Base-by-base conservation (phyloP, 2,329 filamentous ascomycete species). In the Pleochaeta shiraiana region DNA sequence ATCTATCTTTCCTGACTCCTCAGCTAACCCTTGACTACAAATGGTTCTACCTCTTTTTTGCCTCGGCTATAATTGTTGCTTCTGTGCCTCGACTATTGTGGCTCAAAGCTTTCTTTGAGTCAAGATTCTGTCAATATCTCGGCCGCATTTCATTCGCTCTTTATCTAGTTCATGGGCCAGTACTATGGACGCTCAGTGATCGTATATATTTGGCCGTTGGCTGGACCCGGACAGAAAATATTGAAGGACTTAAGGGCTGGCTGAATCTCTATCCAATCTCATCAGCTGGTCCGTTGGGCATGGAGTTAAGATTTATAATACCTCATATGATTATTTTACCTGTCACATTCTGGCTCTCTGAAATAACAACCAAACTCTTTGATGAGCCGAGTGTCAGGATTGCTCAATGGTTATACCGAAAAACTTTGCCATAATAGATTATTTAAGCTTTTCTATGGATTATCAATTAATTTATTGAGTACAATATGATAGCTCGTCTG, bases 21-120 rank as follows among this genome's bases (percentile, higher is more conserved):
- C 82, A 86, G 70, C 83, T 83, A 1, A 81, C 84, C 6, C 85
- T 78, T 68, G 82, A 86, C 70, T 79, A 78, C 70, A 86, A 86
- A 72, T 86, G 83, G 83, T 86, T 86, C 73, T 86, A 79, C 70
- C 77, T 86, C 2, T 84, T 84, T 70, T 82, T 78, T 75, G 83
- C 83, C 0, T 78, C 84, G 0, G 74, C 76, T n/a, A 76, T 84
- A 65, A 71, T 84, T 0, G 79, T 88, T 0, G 75, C 79, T 0
- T 76, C 79, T 0, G 74, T 82, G 1, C 80, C 81, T 9, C 80
- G 79, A n/a, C 77, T 87, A 16, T 69, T 73, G 2, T 80, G 78
- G 78, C 75, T 86, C n/a, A 80, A 79, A 72, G 67, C 72, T 1
- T 82, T 85, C 69, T 85, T 86, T 68, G 83, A 84, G 71, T 76